Evolutionary conservation across 163 green algal genomes (phyloP), one percentile per base, ranked within the genome.

Genomic region (Chlorella variabilis): DNA sequence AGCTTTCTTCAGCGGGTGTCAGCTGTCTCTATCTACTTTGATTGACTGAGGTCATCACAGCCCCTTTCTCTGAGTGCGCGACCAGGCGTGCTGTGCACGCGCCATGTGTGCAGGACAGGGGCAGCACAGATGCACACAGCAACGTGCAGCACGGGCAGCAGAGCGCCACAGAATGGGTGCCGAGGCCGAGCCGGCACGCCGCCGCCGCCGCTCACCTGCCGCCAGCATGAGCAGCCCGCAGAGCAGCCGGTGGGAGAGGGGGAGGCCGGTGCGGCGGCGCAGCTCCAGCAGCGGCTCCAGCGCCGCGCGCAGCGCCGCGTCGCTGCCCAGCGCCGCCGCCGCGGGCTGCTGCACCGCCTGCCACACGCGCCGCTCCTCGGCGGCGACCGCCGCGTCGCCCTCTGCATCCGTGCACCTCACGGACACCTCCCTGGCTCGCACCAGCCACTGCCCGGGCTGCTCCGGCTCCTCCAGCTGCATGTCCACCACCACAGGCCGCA

Each of bases 1-100:
- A 75, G 39, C 39, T 71, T 45, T 80, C 74, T 42, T 80, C 65
- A 83, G 31, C 18, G 54, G 8, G 29, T 45, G 18, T 86, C 81
- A 77, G 81, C 23, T 82, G 81, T 86, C 81, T 86, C 81, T 86
- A 86, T 82, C 81, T 86, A 86, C 81, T 78, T n/a, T 34, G 21
- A 27, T 39, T 31, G 38, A 80, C 45, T 51, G 36, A 42, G 75
- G 18, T 83, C 80, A 78, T 85, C 80, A 85, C 15, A 33, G 80
- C 70, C 80, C 23, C 18, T 20, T 6, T 71, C 20, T 4, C 6
- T 71, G 34, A 17, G 51, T 61, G 62, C n/a, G n/a, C n/a, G n/a
- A n/a, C n/a, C 34, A 70, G 62, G 62, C 15, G 20, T 18, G 66
- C n/a, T n/a, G n/a, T n/a, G n/a, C n/a, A n/a, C n/a, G n/a, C n/a